These are phyloP conservation scores for Paramecium biaurelia DNA, from an alignment of 73 alveolate species.

Conservation along the genomic window DNA sequence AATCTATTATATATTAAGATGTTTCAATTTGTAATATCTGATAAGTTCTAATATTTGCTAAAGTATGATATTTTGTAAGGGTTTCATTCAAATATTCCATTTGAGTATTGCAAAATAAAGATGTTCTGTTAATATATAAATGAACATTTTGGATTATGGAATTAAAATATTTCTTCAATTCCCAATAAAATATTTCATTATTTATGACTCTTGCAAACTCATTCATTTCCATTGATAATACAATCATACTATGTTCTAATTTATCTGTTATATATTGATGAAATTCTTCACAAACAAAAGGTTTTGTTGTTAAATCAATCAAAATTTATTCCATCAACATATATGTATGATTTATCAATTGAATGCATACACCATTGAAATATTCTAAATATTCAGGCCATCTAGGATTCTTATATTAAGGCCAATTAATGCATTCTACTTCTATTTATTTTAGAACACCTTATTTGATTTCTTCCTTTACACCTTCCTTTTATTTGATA, in stretches of 20 bases:
- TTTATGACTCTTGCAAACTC: not conserved
- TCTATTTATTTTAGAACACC: not conserved
- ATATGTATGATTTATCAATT: not conserved
- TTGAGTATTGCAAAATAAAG: not conserved
- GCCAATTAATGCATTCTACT: not conserved
- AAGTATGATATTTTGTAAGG: not conserved
- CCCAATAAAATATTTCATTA: not conserved
- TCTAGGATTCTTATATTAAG: not conserved
- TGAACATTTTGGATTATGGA: not conserved
- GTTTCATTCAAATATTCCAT: conserved; percentile 35
- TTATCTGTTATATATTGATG: conserved; percentile 29
- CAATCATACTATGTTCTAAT: not conserved
- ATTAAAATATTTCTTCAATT: not conserved
- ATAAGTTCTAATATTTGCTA: conserved; percentile 42
- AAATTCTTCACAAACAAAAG: not conserved
- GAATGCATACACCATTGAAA: not conserved
- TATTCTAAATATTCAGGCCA: conserved; percentile 7
- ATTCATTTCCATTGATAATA: not conserved
- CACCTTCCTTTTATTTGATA: not conserved
- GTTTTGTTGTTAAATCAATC: not conserved
- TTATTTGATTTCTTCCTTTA: not conserved
- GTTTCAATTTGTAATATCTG: not conserved
- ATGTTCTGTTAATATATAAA: not conserved
- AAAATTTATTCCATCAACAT: not conserved
- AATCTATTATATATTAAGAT: not conserved